A percentile compares a stretch with the other conserved stretches of the same genome.
phyloP scores from a whole-genome alignment of 495 filamentous ascomycete genomes.

The Hypoxylon crocopeplum region DNA sequence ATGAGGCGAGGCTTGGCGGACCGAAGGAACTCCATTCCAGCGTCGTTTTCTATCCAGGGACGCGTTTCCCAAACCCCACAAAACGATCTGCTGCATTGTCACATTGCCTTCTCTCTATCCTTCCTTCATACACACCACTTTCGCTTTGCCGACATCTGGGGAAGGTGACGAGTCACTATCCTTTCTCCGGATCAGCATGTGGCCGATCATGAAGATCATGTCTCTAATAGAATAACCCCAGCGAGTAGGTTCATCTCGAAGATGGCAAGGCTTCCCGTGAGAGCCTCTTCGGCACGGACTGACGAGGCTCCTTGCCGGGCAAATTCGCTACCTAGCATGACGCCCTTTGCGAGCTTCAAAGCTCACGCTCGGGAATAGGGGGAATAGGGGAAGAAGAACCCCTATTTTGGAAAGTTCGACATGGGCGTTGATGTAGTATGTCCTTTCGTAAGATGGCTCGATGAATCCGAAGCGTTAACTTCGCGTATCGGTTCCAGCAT shows the following conservation, averaged over 20 bases:
- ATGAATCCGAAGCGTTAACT: conserved; percentile 15
- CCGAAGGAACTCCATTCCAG: conserved; percentile 25
- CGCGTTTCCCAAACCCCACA: conserved; percentile 30
- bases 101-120: conserved; percentile 1
- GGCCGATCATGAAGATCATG: conserved; percentile 24
- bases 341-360: background rate
- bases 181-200: conserved; percentile 14
- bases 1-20: conserved; percentile 35
- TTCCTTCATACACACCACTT: background rate
- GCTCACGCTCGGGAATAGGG: background rate
- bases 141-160: conserved; percentile 33
- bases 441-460: background rate
- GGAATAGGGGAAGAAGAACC: background rate
- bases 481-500: conserved; percentile 6
- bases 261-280: conserved; percentile 1
- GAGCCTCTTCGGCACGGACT: conserved; percentile 1
- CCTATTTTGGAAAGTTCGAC: conserved; percentile 9
- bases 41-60: conserved; percentile 19
- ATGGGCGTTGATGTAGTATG: conserved; percentile 7
- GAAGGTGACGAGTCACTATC: conserved; percentile 34
- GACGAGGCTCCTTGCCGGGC: background rate
- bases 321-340: background rate
- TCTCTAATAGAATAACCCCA: conserved; percentile 1
- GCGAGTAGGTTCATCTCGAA: conserved; percentile 1
- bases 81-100: conserved; percentile 7